Base-by-base conservation (phyloP, 495 filamentous ascomycete species). In the Xylaria telfairii region DNA sequence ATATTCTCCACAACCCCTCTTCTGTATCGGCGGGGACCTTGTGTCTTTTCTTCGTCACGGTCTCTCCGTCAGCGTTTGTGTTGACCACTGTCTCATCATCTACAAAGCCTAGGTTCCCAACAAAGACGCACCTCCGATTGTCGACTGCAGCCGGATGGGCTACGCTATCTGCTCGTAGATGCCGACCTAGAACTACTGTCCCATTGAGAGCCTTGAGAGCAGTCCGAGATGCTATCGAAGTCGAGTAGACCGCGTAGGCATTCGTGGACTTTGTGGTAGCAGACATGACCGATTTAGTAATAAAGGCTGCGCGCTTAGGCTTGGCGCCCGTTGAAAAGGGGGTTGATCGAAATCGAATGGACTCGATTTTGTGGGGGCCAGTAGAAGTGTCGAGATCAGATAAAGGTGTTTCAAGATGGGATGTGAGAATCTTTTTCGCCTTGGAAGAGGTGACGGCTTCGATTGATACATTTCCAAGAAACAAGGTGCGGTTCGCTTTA, bases 21-120 rank as follows among this genome's bases (percentile, higher is more conserved):
- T 99, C 96, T 51, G 97, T 86, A 77, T 98, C 96, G 47, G 92
- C 90, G 4, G 93, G 91, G n/a, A 87, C 83, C 71, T 88, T 90
- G 59, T 79, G 84, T 69, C 89, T 90, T 73, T 89, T 89, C 53
- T 83, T 83, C 79, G 90, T 92, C 74, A 90, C 90, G 3, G 79
- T 83, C 24, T 83, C 77, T 3, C 83, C 84, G 60, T 90, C 87
- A n/a, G 87, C 86, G 42, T 87, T 89, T 47, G 87, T 84, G 53
- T 87, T 83, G 17, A 91, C 76, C 53, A 86, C 82, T 47, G 82
- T 90, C 80, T 96, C 93, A 69, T 95, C 91, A 73, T 97, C 94
- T 1, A 98, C 92, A 73, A 98, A 98, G 51, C 94, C 93, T 12
- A 99, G 88, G 77, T 98, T 98, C 12, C 96, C 96, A 15, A 99